Evolutionary conservation across 768 basidiomycete species (phyloP).

Genomic region (Russula foetens): DNA sequence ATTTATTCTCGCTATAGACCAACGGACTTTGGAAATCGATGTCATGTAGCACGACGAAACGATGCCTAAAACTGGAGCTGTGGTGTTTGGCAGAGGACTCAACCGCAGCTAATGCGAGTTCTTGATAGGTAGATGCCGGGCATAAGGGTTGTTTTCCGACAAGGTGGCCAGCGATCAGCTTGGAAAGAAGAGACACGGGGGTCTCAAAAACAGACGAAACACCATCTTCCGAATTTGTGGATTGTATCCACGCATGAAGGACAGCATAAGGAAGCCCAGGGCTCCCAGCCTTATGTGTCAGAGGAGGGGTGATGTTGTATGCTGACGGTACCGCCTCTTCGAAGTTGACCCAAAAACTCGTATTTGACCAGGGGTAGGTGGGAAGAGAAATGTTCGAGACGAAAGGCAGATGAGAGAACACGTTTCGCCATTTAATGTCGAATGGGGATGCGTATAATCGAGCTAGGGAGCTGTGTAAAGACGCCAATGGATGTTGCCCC

Average conservation of each 20-base stretch:
- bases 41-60: slow-evolving; percentile 34
- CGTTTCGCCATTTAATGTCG: slow-evolving; percentile 44
- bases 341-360: slow-evolving; percentile 50
- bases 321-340: slow-evolving; percentile 23
- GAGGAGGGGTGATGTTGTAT: neutral
- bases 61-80: slow-evolving; percentile 23
- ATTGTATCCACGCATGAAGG: slow-evolving; percentile 30
- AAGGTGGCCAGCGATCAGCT: slow-evolving; percentile 47
- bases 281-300: neutral
- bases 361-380: slow-evolving; percentile 50
- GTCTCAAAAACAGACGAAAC: slow-evolving; percentile 46
- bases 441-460: slow-evolving; percentile 38
- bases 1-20: slow-evolving; percentile 33
- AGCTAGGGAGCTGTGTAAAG: slow-evolving; percentile 39
- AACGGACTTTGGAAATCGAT: slow-evolving; percentile 48
- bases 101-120: slow-evolving; percentile 43
- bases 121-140: slow-evolving; percentile 59
- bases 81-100: slow-evolving; percentile 30
- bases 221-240: slow-evolving; percentile 22
- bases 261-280: slow-evolving; percentile 28
- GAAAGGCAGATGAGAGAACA: slow-evolving; percentile 40
- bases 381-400: slow-evolving; percentile 44
- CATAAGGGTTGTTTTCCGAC: slow-evolving; percentile 44
- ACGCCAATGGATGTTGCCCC: slow-evolving; percentile 35
- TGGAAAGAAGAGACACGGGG: slow-evolving; percentile 36